Evolutionary conservation across 306 rosid genomes (phyloP), one percentile per base, ranked within the genome.

Genomic region (Fragaria iinumae): DNA sequence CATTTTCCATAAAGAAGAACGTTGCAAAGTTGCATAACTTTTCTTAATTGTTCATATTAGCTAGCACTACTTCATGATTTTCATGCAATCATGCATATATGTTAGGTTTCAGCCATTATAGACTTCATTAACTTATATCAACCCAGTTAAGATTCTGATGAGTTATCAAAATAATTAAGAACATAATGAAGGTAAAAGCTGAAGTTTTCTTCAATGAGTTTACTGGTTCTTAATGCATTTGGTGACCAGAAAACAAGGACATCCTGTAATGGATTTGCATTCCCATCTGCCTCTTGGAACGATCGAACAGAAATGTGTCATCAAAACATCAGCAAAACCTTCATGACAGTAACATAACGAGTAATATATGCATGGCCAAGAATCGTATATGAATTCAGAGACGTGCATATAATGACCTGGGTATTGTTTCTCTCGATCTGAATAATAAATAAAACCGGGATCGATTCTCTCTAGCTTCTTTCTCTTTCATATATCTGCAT

Each of bases 291-390:
- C 68, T 63, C 36, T 63, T 16, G 39, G 43, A 32, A 63, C 43
- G 43, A 16, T 43, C 47, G 47, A 16, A 48, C 17, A 12, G 67
- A 29, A 32, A 6, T 13, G 62, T 73, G 74, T 39, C 68, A 73
- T 73, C 67, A 64, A 74, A 80, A 43, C 69, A 43, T 79, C 63
- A 66, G 62, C 63, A 53, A 63, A 8, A 63, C 20, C 41, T 47
- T 56, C 43, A 32, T 16, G 27, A 57, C 59, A 27, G 62, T 67
- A 21, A 67, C 38, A 25, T 20, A 80, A 67, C 10, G 4, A 80
- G 36, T 43, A 43, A 43, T 43, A 10, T 10, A 55, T 74, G 63
- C 53, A 27, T 36, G 69, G 23, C 39, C 21, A 18, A 43, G 27
- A 55, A n/a, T n/a, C 62, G 23, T 55, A 21, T 21, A n/a, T 56